Evolutionary conservation across 805 yeast species (phyloP).

Genomic region (Starmerella vaccinii): DNA sequence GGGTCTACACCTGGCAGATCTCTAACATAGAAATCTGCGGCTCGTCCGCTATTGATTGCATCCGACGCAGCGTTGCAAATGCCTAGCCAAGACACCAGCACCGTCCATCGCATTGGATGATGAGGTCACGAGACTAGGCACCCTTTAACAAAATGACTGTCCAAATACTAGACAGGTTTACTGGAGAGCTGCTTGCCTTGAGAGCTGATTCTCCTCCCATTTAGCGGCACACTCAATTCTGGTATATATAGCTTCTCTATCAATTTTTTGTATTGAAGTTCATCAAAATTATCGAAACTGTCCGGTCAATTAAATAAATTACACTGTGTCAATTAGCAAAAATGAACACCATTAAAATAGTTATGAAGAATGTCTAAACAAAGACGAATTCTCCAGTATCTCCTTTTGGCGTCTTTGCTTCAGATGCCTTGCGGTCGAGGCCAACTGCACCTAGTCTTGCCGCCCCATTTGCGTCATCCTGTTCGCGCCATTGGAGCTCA

Average conservation of each 20-base stretch:
- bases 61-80: background rate
- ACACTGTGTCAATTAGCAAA: background rate
- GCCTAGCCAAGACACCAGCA: background rate
- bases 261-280: too few species aligned
- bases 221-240: too few species aligned
- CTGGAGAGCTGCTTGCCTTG: too few species aligned
- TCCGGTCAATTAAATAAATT: background rate
- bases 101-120: background rate
- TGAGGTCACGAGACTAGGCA: slow-evolving; percentile 1
- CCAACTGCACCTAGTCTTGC: slow-evolving; percentile 18
- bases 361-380: slow-evolving; percentile 20
- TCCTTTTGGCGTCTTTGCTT: slow-evolving; percentile 26
- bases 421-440: slow-evolving; percentile 29
- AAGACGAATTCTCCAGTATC: slow-evolving; percentile 30
- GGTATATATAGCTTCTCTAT: too few species aligned
- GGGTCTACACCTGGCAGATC: slow-evolving; percentile 29
- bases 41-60: slow-evolving; percentile 9
- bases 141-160: background rate
- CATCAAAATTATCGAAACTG: background rate
- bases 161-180: background rate
- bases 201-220: too few species aligned
- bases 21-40: slow-evolving; percentile 26
- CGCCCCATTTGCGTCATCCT: slow-evolving; percentile 9
- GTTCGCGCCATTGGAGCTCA: slow-evolving; percentile 27
- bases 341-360: background rate